A percentile compares a stretch with the other conserved stretches of the same genome.
phyloP scores from a whole-genome alignment of 768 basidiomycete genomes.

The Mrakia blollopis region DNA sequence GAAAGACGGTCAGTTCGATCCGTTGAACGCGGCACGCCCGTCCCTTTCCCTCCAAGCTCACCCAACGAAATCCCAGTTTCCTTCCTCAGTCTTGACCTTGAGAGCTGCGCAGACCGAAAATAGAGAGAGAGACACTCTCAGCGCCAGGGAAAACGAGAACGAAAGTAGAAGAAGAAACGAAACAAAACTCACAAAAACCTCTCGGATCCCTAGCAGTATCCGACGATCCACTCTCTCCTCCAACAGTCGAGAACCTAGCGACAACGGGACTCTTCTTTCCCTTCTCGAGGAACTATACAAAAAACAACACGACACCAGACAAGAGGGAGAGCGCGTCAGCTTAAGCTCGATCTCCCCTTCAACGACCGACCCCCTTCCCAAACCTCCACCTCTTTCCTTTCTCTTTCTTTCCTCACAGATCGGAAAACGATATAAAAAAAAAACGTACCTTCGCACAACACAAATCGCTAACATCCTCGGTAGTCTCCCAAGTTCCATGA shows the following conservation, averaged over 20 bases:
- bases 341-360: neutral
- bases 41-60: neutral
- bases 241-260: slow-evolving; percentile 48
- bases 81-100: slow-evolving; percentile 49
- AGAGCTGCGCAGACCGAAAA: slow-evolving; percentile 39
- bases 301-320: no score
- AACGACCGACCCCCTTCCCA: no score
- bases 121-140: neutral
- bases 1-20: neutral
- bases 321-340: slow-evolving; percentile 21
- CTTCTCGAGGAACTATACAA: slow-evolving; percentile 29
- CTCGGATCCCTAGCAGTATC: slow-evolving; percentile 46
- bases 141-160: neutral
- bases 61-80: slow-evolving; percentile 48
- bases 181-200: slow-evolving; percentile 15
- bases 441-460: slow-evolving; percentile 44
- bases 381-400: slow-evolving; percentile 42
- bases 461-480: slow-evolving; percentile 46
- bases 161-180: neutral
- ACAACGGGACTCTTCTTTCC: slow-evolving; percentile 33
- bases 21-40: no score
- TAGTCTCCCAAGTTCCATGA: slow-evolving; percentile 48
- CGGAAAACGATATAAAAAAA: no score
- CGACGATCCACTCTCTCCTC: slow-evolving; percentile 48
- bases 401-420: no score